Conservation (phyloP, 768 basidiomycete genomes). For the Gymnopilus dilepis region DNA sequence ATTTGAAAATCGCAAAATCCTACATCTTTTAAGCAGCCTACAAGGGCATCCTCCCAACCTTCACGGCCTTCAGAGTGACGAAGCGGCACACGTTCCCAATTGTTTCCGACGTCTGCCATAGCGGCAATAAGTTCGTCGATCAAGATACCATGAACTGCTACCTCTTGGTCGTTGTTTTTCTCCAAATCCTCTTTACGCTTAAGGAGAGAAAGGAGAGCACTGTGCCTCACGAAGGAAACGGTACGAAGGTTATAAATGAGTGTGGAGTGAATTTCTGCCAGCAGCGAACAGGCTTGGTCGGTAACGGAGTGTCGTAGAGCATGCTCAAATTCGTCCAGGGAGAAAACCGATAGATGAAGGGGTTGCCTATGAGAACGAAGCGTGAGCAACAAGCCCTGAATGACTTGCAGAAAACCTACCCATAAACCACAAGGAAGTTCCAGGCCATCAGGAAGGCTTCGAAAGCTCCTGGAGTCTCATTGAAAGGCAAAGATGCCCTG, state of each 20-base stretch:
- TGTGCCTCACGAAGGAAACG: conserved; percentile 75
- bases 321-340: conserved; percentile 91
- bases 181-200: conserved; percentile 47
- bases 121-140: conserved; percentile 68
- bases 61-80: conserved; percentile 75
- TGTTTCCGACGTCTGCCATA: conserved; percentile 83
- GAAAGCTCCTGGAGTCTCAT: conserved; percentile 65
- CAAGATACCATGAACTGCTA: conserved; percentile 56
- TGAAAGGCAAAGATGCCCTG: conserved; percentile 68
- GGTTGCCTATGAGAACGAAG: conserved; percentile 65
- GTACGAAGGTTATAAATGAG: conserved; percentile 92
- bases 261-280: conserved; percentile 88
- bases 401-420: conserved; percentile 56
- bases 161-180: conserved; percentile 46
- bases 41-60: conserved; percentile 91
- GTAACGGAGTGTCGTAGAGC: conserved; percentile 76
- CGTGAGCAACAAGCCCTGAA: conserved; percentile 17
- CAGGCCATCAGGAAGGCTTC: conserved; percentile 90
- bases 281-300: conserved; percentile 75
- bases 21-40: conserved; percentile 90
- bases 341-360: conserved; percentile 84
- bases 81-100: conserved; percentile 82
- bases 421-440: conserved; percentile 94
- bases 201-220: conserved; percentile 71
- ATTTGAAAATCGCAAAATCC: conserved; percentile 38